These are phyloP conservation scores for Metschnikowia dekortorum DNA, from an alignment of 805 yeast species.

Conservation along the genomic window DNA sequence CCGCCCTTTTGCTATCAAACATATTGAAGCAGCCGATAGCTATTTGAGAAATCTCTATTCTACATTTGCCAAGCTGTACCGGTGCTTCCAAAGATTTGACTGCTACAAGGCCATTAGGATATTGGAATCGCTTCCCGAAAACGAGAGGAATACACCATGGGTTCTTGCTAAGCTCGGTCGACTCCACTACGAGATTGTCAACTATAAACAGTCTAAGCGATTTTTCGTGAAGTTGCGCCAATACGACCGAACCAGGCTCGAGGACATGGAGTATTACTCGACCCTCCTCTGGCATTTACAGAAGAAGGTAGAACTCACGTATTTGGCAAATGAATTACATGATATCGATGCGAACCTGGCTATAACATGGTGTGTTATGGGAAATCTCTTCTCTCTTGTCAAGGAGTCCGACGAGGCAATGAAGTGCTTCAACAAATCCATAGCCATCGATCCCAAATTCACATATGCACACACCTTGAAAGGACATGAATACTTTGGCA, in stretches of 20 bases:
- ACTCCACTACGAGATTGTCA: slow-evolving; percentile 80
- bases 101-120: slow-evolving; percentile 75
- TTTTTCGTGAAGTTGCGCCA: slow-evolving; percentile 60
- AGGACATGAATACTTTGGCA: slow-evolving; percentile 88
- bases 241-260: slow-evolving; percentile 70
- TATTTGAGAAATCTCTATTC: slow-evolving; percentile 47
- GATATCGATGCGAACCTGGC: slow-evolving; percentile 63
- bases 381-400: slow-evolving; percentile 79
- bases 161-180: slow-evolving; percentile 77
- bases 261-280: slow-evolving; percentile 89
- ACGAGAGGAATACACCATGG: slow-evolving; percentile 74
- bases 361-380: slow-evolving; percentile 88
- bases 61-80: slow-evolving; percentile 55
- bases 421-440: slow-evolving; percentile 77
- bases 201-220: slow-evolving; percentile 70
- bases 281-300: slow-evolving; percentile 92
- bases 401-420: slow-evolving; percentile 89
- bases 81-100: slow-evolving; percentile 61
- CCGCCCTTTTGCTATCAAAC: slow-evolving; percentile 6
- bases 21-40: slow-evolving; percentile 26
- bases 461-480: slow-evolving; percentile 89
- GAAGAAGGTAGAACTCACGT: slow-evolving; percentile 72
- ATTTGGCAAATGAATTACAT: slow-evolving; percentile 73
- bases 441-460: slow-evolving; percentile 59
- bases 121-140: slow-evolving; percentile 58